Evolutionary conservation across 2,329 filamentous ascomycete species (phyloP), one percentile per base, ranked within the genome.

Genomic region (Talaromyces sp.): DNA sequence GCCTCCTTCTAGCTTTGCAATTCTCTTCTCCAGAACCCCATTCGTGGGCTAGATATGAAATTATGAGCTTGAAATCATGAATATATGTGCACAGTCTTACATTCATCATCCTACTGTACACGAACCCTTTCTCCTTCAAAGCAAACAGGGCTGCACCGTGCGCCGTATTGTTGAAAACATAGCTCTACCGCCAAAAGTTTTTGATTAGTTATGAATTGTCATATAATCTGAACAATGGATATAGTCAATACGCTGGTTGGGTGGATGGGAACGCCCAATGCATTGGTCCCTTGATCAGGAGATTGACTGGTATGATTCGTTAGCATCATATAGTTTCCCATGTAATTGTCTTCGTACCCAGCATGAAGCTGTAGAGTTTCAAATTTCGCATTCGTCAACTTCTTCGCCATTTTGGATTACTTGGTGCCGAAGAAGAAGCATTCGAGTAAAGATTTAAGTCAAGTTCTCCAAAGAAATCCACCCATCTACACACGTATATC

Each of bases 11-110:
- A 76, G 64, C 69, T 73, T 73, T 4, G 73, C 65, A 71, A 76
- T 61, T 32, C 59, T 13, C 49, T 66, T 73, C 60, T 77, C 74
- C 60, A 77, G 76, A 26, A 76, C 74, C 4, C 68, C 68, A 43
- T 70, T 72, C 5, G 75, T 77, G 43, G 73, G 74, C 41, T 46
- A 24, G 3, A 21, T 46, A 19, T 13, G 41, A 13, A 71, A 86
- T 93, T 46, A 96, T 98, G 76, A 89, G 93, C 64, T 46, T 4
- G 9, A 4, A 11, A 9, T 24, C 41, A 46, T 46, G 13, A 19
- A 24, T 8, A 24, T 10, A 24, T 3, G 4, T 46, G 8, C 4
- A 17, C 17, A 9, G 19, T 46, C 41, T 46, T 24, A 46, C 41
- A 13, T 46, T 46, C 41, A 46, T 46, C 41, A 46, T 46, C n/a